Evolutionary conservation across 2,329 filamentous ascomycete genomes (phyloP).

Genomic region (Emmonsia crescens): DNA sequence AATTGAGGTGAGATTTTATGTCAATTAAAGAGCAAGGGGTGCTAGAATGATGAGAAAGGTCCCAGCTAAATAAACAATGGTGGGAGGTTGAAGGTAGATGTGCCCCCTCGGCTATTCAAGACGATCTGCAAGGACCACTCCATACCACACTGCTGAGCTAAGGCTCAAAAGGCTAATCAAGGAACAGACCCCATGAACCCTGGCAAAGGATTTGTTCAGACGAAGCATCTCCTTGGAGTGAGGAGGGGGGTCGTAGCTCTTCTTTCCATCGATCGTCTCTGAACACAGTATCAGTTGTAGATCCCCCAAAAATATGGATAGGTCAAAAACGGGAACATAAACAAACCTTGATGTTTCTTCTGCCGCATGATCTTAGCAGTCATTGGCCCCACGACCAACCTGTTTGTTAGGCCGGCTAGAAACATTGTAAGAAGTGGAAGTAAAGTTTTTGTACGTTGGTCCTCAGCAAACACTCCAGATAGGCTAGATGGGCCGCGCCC

Average conservation of each 20-base stretch:
- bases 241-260: slow-evolving; percentile 64
- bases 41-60: neutral
- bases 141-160: slow-evolving; percentile 63
- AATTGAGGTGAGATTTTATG: neutral
- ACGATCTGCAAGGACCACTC: slow-evolving; percentile 57
- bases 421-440: slow-evolving; percentile 60
- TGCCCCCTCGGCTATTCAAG: slow-evolving; percentile 36
- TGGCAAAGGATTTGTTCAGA: slow-evolving; percentile 67
- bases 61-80: neutral
- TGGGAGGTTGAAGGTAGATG: neutral
- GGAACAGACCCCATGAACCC: slow-evolving; percentile 70
- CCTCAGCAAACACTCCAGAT: slow-evolving; percentile 46
- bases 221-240: slow-evolving; percentile 75
- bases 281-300: neutral
- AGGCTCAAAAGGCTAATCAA: slow-evolving; percentile 66
- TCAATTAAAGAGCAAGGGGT: neutral
- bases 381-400: slow-evolving; percentile 59
- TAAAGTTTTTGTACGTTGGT: slow-evolving; percentile 54
- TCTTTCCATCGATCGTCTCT: slow-evolving; percentile 84
- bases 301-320: neutral
- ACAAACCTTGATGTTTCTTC: slow-evolving; percentile 66
- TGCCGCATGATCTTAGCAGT: slow-evolving; percentile 65
- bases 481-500: slow-evolving; percentile 35
- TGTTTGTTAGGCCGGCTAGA: slow-evolving; percentile 59
- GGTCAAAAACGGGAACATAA: neutral